phyloP scores from a whole-genome alignment of 1,284 basidiomycete species.

The Bjerkandera adusta region DNA sequence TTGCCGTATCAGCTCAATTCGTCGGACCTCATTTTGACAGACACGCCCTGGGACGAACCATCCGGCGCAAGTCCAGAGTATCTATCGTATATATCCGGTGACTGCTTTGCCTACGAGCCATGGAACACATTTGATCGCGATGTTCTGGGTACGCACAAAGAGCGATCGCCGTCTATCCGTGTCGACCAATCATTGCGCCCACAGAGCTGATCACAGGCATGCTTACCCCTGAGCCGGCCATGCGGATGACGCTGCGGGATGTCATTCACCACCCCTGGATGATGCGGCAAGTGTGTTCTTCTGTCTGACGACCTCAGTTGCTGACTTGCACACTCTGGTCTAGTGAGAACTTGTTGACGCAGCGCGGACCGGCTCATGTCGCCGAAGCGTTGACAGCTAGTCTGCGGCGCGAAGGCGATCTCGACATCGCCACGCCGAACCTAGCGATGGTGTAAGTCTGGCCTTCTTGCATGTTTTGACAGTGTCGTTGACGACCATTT shows the following conservation, averaged over 20 bases:
- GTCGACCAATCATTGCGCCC: too few species aligned
- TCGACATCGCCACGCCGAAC: conserved; percentile 61
- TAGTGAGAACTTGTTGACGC: conserved; percentile 72
- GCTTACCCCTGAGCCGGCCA: conserved; percentile 69
- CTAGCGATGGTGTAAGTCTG: conserved; percentile 21
- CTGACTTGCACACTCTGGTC: neutral
- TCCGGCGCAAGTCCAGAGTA: conserved; percentile 81
- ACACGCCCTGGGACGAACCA: conserved; percentile 98
- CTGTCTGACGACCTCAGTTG: neutral
- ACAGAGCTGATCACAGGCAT: conserved; percentile 74
- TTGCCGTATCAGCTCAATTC: neutral
- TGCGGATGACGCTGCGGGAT: conserved; percentile 71
- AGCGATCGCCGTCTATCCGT: neutral
- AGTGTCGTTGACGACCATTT: neutral
- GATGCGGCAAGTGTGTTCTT: conserved; percentile 47
- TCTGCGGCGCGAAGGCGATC: conserved; percentile 65
- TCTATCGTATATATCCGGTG: conserved; percentile 69
- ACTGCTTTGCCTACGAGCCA: conserved; percentile 76
- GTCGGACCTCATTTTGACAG: conserved; percentile 41
- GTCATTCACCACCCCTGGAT: conserved; percentile 81
- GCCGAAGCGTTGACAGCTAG: conserved; percentile 71
- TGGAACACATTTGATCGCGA: conserved; percentile 74
- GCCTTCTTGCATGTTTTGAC: neutral
- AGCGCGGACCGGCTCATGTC: conserved; percentile 48
- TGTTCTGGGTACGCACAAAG: conserved; percentile 52